Percentiles rank a stretch among this genome's conserved stretches.
Conservation (phyloP, 148 eudicot genomes). For the Heliamphora exappendiculata region DNA sequence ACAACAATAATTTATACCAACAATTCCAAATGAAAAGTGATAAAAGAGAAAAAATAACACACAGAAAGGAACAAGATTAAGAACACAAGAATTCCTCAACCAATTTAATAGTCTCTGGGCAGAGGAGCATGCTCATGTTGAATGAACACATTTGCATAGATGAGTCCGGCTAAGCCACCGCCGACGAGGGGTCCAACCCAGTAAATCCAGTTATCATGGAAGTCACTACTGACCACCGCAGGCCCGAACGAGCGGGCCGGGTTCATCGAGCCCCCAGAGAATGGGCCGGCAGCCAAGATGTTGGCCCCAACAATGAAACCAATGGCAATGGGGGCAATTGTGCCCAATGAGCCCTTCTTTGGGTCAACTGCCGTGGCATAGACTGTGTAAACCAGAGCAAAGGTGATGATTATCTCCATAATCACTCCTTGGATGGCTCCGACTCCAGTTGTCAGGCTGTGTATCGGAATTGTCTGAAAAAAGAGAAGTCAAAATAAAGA, state of each 20-base stretch:
- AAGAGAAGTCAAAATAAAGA: not conserved
- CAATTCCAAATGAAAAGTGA: constrained; percentile 9
- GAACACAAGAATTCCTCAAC: not conserved
- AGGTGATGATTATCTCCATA: constrained; percentile 67
- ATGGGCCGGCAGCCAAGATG: constrained; percentile 78
- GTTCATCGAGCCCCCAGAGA: constrained; percentile 93
- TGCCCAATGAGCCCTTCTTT: constrained; percentile 71
- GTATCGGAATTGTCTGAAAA: constrained; percentile 58
- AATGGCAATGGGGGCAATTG: constrained; percentile 76
- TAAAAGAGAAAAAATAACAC: not conserved
- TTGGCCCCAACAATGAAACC: constrained; percentile 88
- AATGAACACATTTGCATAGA: constrained; percentile 63
- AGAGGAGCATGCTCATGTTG: constrained; percentile 36
- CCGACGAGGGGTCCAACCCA: constrained; percentile 92
- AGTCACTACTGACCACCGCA: constrained; percentile 65
- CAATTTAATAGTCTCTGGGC: constrained; percentile 20
- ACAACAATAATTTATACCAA: too few species aligned
- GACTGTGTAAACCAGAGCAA: constrained; percentile 79
- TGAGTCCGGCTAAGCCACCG: constrained; percentile 69
- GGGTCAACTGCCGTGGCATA: constrained; percentile 89
- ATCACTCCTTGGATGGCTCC: constrained; percentile 61
- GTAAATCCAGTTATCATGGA: constrained; percentile 66
- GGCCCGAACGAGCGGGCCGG: constrained; percentile 87
- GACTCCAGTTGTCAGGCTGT: constrained; percentile 45
- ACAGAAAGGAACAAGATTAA: constrained; percentile 7